Conservation (phyloP, 495 filamentous ascomycete species). For the Penicillium simplicissimum region DNA sequence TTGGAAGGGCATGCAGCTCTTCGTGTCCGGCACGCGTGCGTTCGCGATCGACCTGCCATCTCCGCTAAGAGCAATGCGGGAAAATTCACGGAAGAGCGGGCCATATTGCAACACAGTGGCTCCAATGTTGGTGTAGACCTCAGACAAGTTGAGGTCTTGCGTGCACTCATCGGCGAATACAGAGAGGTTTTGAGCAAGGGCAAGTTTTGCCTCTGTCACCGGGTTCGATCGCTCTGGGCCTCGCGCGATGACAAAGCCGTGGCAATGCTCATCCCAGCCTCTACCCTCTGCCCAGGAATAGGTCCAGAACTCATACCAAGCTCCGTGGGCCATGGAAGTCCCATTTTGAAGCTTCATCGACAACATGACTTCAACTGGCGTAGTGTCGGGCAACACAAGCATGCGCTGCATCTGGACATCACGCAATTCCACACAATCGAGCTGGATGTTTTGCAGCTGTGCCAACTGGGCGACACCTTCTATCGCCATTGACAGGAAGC, state of each 20-base stretch:
- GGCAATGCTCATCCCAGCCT: conserved; percentile 46
- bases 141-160: conserved; percentile 11
- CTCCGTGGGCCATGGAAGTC: conserved; percentile 23
- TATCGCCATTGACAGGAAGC: conserved; percentile 51
- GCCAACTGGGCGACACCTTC: conserved; percentile 51
- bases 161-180: conserved; percentile 12
- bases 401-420: conserved; percentile 42
- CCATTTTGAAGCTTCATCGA: conserved; percentile 22
- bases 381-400: conserved; percentile 40
- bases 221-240: conserved; percentile 33
- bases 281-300: conserved; percentile 36
- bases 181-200: conserved; percentile 1
- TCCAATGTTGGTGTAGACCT: conserved; percentile 28
- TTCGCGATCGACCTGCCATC: conserved; percentile 28
- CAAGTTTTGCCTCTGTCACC: conserved; percentile 12
- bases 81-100: conserved; percentile 32
- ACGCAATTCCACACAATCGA: conserved; percentile 30
- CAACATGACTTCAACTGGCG: conserved; percentile 35
- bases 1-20: conserved; percentile 46
- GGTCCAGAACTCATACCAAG: conserved; percentile 47
- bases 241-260: conserved; percentile 34
- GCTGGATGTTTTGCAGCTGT: conserved; percentile 26
- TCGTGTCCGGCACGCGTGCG: conserved; percentile 47
- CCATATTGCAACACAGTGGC: conserved; percentile 41
- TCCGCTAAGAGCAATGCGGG: conserved; percentile 23